phyloP scores from a whole-genome alignment of 2,329 filamentous ascomycete genomes.

The Colletotrichum tanaceti region DNA sequence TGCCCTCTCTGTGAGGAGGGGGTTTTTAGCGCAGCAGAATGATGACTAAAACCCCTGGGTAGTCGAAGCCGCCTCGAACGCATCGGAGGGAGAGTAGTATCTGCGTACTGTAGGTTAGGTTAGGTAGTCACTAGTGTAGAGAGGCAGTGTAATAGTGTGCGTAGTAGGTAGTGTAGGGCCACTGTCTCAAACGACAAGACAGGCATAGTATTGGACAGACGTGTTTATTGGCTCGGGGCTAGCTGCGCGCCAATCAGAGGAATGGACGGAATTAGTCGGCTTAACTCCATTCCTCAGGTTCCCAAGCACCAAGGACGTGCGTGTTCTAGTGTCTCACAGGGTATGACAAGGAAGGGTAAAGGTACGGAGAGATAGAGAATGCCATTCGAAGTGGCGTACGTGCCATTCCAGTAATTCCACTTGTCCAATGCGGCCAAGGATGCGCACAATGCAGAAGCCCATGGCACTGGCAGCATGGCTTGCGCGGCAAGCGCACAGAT shows the following conservation, averaged over 20 bases:
- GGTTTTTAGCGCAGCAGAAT: too few species aligned
- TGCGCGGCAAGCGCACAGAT: too few species aligned
- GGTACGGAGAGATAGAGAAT: slow-evolving; percentile 32
- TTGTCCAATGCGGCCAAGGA: neutral
- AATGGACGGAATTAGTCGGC: neutral
- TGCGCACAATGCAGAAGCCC: neutral
- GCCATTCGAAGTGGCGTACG: slow-evolving; percentile 3
- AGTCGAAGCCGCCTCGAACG: neutral
- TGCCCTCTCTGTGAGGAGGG: too few species aligned
- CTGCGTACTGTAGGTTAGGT: slow-evolving; percentile 5
- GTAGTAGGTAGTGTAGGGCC: too few species aligned
- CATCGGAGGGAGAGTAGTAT: neutral
- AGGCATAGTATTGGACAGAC: neutral
- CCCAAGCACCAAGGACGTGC: too few species aligned
- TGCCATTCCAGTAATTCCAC: slow-evolving; percentile 7
- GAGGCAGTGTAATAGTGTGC: too few species aligned
- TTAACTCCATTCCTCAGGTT: neutral
- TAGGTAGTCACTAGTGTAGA: too few species aligned
- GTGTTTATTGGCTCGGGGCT: neutral
- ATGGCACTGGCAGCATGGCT: neutral
- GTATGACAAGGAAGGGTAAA: slow-evolving; percentile 31
- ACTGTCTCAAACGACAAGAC: neutral
- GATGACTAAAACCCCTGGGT: too few species aligned
- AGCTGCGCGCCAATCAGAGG: slow-evolving; percentile 13
- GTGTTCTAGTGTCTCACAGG: slow-evolving; percentile 22